phyloP scores from a whole-genome alignment of 768 basidiomycete species.

The Cystobasidium onofrii region DNA sequence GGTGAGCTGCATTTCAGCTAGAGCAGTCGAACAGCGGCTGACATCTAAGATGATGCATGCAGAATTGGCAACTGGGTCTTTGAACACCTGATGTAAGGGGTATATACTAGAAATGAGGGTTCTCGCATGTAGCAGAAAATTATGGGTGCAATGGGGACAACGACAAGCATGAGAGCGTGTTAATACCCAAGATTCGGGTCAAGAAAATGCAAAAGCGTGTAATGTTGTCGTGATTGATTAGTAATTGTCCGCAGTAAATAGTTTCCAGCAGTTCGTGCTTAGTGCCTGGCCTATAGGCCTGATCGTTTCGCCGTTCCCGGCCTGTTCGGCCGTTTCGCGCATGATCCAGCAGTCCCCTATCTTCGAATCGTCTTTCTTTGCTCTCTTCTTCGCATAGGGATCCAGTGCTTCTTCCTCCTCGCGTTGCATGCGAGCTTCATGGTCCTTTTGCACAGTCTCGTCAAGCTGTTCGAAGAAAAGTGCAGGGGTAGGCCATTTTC shows the following conservation, averaged over 20 bases:
- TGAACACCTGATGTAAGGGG: too few relatives aligned
- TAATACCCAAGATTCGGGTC: too few relatives aligned
- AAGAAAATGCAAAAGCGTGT: not conserved
- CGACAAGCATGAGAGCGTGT: too few relatives aligned
- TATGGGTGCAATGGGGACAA: not conserved
- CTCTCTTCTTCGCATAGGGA: not conserved
- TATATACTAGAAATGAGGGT: not conserved
- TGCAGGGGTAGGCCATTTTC: constrained; percentile 10
- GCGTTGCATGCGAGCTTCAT: not conserved
- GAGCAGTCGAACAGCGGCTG: not conserved
- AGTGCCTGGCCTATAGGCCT: constrained; percentile 23
- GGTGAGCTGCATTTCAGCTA: not conserved
- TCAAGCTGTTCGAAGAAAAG: constrained; percentile 1
- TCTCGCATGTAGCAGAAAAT: not conserved
- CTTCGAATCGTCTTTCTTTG: not conserved
- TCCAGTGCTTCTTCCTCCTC: not conserved
- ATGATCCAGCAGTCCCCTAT: constrained; percentile 28
- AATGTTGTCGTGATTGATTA: not conserved
- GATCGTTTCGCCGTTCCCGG: not conserved
- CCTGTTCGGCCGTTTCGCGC: constrained; percentile 11
- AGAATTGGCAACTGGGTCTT: not conserved
- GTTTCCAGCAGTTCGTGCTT: constrained; percentile 23
- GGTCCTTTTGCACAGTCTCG: not conserved
- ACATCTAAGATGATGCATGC: not conserved
- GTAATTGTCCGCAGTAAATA: constrained; percentile 17